These are phyloP conservation scores for Trichoderma atroviride DNA, from an alignment of 2,329 filamentous ascomycete genomes.

Conservation along the genomic window DNA sequence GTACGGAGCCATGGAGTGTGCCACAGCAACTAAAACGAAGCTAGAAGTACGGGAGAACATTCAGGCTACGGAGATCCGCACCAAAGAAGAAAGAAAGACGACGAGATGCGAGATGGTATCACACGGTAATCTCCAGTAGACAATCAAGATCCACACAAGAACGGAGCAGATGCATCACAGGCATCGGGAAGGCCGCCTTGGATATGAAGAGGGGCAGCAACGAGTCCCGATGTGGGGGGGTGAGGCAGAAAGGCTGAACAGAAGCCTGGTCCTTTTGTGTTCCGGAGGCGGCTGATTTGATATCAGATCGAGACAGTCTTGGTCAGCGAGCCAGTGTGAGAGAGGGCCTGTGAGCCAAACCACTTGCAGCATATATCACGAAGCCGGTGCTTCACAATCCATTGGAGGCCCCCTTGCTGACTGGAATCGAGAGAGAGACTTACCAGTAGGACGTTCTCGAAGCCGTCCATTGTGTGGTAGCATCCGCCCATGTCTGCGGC, in stretches of 20 bases:
- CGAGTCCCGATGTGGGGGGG: constrained; percentile 10
- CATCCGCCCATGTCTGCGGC: background rate
- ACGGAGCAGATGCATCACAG: constrained; percentile 4
- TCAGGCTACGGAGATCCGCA: constrained; percentile 21
- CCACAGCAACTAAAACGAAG: constrained; percentile 13
- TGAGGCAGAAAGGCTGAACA: background rate
- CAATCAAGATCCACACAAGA: constrained; percentile 19
- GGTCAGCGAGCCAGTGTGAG: background rate
- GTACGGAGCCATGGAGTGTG: background rate
- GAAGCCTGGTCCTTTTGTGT: background rate
- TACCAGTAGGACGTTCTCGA: background rate
- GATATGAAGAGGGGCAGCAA: constrained; percentile 9
- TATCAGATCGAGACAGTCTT: constrained; percentile 1
- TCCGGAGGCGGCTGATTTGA: background rate
- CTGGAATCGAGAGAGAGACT: background rate
- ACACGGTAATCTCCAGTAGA: constrained; percentile 26
- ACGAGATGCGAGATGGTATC: constrained; percentile 12
- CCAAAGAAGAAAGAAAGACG: constrained; percentile 15
- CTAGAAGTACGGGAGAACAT: constrained; percentile 20
- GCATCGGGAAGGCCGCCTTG: constrained; percentile 20
- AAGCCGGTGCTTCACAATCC: constrained; percentile 16
- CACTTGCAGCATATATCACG: constrained; percentile 4
- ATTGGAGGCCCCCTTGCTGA: constrained; percentile 2
- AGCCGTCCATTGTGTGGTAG: background rate
- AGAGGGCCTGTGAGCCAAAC: background rate